Base-by-base conservation (phyloP, 108 stramenopile species). In the Nannochloropsis granulata region DNA sequence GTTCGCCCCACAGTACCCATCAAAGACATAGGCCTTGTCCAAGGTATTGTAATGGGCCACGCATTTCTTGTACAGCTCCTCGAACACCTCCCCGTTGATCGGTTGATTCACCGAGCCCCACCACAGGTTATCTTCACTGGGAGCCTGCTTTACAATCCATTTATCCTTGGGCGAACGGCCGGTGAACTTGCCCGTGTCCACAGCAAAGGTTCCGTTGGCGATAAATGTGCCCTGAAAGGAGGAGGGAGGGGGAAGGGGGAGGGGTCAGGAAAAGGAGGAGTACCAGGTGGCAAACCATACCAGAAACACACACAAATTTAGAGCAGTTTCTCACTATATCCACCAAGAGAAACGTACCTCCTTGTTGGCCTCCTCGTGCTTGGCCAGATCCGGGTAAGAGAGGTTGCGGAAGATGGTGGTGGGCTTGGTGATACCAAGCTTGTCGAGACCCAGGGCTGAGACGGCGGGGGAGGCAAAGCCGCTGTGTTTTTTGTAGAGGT, bases 81-180 rank as follows among this genome's bases (percentile, higher is more conserved):
- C 93, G 83, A 94, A 98, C 43, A 97, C 95, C 87, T 95, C 93
- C 12, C 94, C 94, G 19, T 87, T 91, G 10, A 95, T 95, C 82
- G 95, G 91, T 83, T 94, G 93, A 90, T 98, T 98, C 85, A 98
- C 92, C 43, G 93, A 90, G 43, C 95, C 95, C 96, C 96, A 98
- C 86, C 95, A 94, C 79, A 98, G 90, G 89, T 96, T 91, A 78
- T 91, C 92, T n/a, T 88, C 90, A 24, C 88, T 89, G 45, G 91
- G 91, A 25, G 84, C 83, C 88, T 90, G 83, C 90, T 91, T 81
- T 14, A 91, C 91, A 83, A 90, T 90, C 91, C 92, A 98, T 91
- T 95, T 96, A 91, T 98, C 97, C 92, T 94, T 95, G 82, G 97
- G 97, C 46, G 94, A 94, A 23, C 97, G 95, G 79, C 97, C 97